Conservation (phyloP, 1,284 basidiomycete species). For the Melampsora larici-populina region DNA sequence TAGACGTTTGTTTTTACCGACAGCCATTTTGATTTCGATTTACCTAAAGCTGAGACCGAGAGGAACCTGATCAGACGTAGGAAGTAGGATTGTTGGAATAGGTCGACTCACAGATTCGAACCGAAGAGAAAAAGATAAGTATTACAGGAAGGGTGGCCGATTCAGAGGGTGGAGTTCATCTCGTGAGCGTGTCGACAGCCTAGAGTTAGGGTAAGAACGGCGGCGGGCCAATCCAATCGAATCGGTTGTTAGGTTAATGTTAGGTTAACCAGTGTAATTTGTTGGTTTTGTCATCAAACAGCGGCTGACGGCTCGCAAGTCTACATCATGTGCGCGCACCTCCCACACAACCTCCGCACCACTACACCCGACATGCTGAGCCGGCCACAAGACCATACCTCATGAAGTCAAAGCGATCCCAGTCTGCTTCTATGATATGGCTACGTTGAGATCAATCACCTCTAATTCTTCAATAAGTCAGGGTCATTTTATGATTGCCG, state of each 20-base stretch:
- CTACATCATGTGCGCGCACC: not conserved
- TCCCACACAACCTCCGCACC: too few species aligned
- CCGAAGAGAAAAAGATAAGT: not conserved
- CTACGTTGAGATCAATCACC: too few species aligned
- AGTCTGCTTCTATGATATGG: not conserved
- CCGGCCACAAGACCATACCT: not conserved
- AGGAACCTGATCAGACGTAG: not conserved
- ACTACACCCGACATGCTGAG: not conserved
- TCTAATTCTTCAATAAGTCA: too few species aligned
- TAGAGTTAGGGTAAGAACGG: not conserved
- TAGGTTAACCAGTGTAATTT: not conserved
- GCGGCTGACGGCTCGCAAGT: not conserved
- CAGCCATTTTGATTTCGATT: constrained; percentile 48
- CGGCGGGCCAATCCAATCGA: not conserved
- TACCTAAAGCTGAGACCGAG: not conserved
- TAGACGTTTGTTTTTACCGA: constrained; percentile 88
- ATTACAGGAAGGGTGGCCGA: not conserved
- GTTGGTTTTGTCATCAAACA: not conserved
- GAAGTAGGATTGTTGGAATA: not conserved
- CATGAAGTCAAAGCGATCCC: not conserved
- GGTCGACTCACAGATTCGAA: not conserved
- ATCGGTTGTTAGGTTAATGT: not conserved
- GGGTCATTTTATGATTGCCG: too few species aligned
- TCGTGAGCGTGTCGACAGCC: not conserved
- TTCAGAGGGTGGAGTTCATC: not conserved